These are phyloP conservation scores for Populus deltoides DNA, from an alignment of 345 rosid genomes.

Conservation along the genomic window DNA sequence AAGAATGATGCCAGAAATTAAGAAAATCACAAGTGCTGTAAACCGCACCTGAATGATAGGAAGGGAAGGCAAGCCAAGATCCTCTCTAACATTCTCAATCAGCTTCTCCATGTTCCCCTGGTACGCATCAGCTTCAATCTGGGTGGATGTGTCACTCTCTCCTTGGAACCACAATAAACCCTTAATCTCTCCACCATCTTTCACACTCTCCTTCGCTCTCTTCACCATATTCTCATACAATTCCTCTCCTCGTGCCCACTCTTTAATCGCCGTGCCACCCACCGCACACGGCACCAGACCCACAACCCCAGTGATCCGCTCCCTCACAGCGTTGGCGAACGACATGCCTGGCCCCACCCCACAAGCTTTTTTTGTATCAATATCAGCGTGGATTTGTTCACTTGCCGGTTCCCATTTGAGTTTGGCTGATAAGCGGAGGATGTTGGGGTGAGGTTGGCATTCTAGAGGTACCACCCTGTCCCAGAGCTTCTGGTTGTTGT, in stretches of 20 bases:
- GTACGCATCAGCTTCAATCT: conserved; percentile 58
- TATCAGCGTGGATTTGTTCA: conserved; percentile 80
- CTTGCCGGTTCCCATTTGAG: conserved; percentile 67
- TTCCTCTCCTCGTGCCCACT: conserved; percentile 73
- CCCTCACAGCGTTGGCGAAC: conserved; percentile 58
- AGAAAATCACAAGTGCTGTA: background rate
- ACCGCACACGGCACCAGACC: conserved; percentile 85
- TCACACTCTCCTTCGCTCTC: conserved; percentile 58
- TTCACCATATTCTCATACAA: conserved; percentile 69
- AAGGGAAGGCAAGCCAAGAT: conserved; percentile 65
- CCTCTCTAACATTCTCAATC: conserved; percentile 55
- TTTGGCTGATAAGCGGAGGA: conserved; percentile 58
- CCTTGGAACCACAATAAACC: conserved; percentile 92
- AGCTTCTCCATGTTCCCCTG: conserved; percentile 54
- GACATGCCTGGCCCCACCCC: conserved; percentile 93
- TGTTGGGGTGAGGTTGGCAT: conserved; percentile 48
- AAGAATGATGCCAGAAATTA: background rate
- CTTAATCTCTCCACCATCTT: conserved; percentile 59
- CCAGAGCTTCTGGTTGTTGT: conserved; percentile 48
- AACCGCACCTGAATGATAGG: conserved; percentile 68
- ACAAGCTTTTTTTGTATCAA: conserved; percentile 61
- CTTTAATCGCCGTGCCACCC: conserved; percentile 82
- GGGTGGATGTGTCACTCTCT: conserved; percentile 68
- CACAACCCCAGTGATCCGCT: conserved; percentile 17
- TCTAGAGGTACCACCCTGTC: conserved; percentile 64